These are phyloP conservation scores for Naumovozyma baii DNA, from an alignment of 805 yeast species.

Conservation along the genomic window DNA sequence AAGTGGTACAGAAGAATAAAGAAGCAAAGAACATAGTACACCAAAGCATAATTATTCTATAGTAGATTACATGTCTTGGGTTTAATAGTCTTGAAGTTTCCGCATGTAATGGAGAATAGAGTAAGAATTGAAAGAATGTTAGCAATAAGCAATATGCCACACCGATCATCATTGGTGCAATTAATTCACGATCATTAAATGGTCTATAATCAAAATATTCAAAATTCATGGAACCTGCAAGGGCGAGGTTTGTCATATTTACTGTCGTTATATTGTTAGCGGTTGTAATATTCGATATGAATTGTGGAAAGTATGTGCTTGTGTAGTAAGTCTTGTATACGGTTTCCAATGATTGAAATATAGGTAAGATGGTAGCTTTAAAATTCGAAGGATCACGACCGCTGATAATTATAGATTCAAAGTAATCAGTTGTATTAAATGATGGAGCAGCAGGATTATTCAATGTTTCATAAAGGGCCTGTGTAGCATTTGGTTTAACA, in stretches of 20 bases:
- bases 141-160: slow-evolving; percentile 59
- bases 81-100: slow-evolving; percentile 38
- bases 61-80: slow-evolving; percentile 38
- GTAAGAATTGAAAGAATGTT: slow-evolving; percentile 58
- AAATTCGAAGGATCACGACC: slow-evolving; percentile 52
- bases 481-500: slow-evolving; percentile 41
- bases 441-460: slow-evolving; percentile 9
- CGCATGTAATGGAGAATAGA: slow-evolving; percentile 47
- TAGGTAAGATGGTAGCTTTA: slow-evolving; percentile 36
- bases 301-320: slow-evolving; percentile 3
- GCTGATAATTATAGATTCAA: slow-evolving; percentile 43
- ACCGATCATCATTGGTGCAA: slow-evolving; percentile 69
- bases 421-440: slow-evolving; percentile 14
- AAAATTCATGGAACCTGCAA: slow-evolving; percentile 28
- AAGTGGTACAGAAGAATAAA: slow-evolving; percentile 46
- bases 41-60: slow-evolving; percentile 42
- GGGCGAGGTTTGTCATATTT: slow-evolving; percentile 5
- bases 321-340: slow-evolving; percentile 3
- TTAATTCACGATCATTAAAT: slow-evolving; percentile 37
- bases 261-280: background rate
- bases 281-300: slow-evolving; percentile 13
- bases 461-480: slow-evolving; percentile 18
- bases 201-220: slow-evolving; percentile 40
- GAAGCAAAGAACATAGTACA: slow-evolving; percentile 47
- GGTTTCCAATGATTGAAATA: slow-evolving; percentile 30